These are phyloP conservation scores for Clarireedia sp. DNA, from an alignment of 2,329 filamentous ascomycete species.

Conservation along the genomic window DNA sequence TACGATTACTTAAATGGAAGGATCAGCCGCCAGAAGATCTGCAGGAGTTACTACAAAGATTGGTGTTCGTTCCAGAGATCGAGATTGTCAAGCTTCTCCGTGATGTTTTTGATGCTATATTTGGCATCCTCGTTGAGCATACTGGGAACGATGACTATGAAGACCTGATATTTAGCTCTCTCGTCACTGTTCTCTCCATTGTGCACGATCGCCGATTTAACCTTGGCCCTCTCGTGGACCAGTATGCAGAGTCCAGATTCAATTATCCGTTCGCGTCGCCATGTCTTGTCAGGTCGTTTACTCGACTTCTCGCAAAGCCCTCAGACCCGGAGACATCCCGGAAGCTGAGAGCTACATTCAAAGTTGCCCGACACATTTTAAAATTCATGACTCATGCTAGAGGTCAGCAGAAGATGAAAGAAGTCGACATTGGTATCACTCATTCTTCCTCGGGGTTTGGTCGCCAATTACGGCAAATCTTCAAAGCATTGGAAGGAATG, in stretches of 20 bases:
- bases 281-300: slow-evolving; percentile 80
- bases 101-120: slow-evolving; percentile 84
- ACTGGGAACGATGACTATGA: slow-evolving; percentile 89
- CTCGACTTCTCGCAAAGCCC: slow-evolving; percentile 72
- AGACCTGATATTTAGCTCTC: slow-evolving; percentile 81
- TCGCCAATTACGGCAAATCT: slow-evolving; percentile 75
- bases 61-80: slow-evolving; percentile 92
- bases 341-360: slow-evolving; percentile 83
- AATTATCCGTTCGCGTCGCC: slow-evolving; percentile 89
- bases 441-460: slow-evolving; percentile 66
- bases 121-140: slow-evolving; percentile 83
- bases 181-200: slow-evolving; percentile 86
- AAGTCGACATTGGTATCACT: slow-evolving; percentile 78
- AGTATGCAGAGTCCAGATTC: slow-evolving; percentile 82
- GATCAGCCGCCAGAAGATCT: slow-evolving; percentile 66
- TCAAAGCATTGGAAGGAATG: slow-evolving; percentile 80
- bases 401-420: slow-evolving; percentile 79
- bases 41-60: slow-evolving; percentile 65
- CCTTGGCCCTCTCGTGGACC: slow-evolving; percentile 79
- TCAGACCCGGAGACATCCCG: slow-evolving; percentile 76
- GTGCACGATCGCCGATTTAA: slow-evolving; percentile 93
- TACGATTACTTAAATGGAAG: slow-evolving; percentile 82
- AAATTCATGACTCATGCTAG: slow-evolving; percentile 91
- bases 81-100: slow-evolving; percentile 91
- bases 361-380: slow-evolving; percentile 85